Conservation (phyloP, 1,284 basidiomycete species). For the Tilletia horrida region DNA sequence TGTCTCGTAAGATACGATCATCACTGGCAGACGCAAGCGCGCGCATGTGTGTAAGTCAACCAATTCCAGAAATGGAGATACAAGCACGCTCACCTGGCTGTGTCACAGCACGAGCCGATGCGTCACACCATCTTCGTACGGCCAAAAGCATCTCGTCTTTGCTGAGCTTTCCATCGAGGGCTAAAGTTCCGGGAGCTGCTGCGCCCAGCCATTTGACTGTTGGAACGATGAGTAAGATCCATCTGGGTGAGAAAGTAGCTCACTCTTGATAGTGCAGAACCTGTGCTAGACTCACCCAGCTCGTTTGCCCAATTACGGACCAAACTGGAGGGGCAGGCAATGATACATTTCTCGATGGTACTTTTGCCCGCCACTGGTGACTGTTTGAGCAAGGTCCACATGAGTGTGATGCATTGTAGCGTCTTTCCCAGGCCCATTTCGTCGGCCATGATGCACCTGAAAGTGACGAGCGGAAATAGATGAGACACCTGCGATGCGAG, state of each 20-base stretch:
- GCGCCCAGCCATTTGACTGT: conserved; percentile 50
- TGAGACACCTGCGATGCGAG: not conserved
- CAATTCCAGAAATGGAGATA: not conserved
- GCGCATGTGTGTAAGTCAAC: not conserved
- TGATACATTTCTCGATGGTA: conserved; percentile 95
- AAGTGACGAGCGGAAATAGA: not conserved
- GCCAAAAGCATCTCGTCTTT: conserved; percentile 52
- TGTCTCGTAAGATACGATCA: conserved; percentile 99
- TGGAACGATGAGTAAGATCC: not conserved
- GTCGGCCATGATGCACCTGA: conserved; percentile 95
- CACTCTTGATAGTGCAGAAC: too few relatives aligned
- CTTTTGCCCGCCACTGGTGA: conserved; percentile 80
- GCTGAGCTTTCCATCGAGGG: conserved; percentile 50
- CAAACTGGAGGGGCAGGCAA: conserved; percentile 92
- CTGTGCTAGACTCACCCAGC: conserved; percentile 63
- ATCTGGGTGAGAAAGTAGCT: not conserved
- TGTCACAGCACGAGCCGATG: conserved; percentile 42
- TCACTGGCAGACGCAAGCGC: conserved; percentile 60
- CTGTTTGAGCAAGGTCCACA: conserved; percentile 97
- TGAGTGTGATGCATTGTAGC: conserved; percentile 88
- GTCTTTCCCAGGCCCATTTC: conserved; percentile 92
- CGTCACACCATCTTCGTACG: conserved; percentile 49
- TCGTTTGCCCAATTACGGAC: conserved; percentile 99
- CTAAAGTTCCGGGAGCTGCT: conserved; percentile 46
- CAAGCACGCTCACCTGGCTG: conserved; percentile 33